Evolutionary conservation across 1,284 basidiomycete genomes (phyloP).

Genomic region (Inonotus hispidus): DNA sequence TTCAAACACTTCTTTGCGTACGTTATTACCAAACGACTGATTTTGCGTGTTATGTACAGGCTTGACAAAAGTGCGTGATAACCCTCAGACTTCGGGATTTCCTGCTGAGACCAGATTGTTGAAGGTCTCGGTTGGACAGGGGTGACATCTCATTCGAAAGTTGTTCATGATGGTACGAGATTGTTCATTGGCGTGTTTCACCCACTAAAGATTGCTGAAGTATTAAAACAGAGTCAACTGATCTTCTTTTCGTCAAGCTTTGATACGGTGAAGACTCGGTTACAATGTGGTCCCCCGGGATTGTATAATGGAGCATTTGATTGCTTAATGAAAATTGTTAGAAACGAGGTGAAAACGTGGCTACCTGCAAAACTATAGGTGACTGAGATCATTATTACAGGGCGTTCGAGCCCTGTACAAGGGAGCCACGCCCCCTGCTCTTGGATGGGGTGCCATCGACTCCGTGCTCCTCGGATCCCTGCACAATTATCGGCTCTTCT

Average conservation of each 20-base stretch:
- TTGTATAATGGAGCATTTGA: slow-evolving; percentile 65
- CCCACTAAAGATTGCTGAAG: not conserved
- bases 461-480: slow-evolving; percentile 71
- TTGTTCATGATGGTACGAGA: not conserved
- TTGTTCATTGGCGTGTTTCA: not conserved
- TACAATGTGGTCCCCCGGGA: slow-evolving; percentile 70
- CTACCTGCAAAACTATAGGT: not conserved
- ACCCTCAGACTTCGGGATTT: slow-evolving; percentile 15
- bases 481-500: slow-evolving; percentile 65
- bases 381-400: slow-evolving; percentile 27
- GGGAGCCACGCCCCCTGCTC: slow-evolving; percentile 67
- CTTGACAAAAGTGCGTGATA: slow-evolving; percentile 47
- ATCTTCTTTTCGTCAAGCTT: slow-evolving; percentile 36
- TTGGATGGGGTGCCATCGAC: slow-evolving; percentile 76
- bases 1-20: not conserved
- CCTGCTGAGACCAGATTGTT: not conserved
- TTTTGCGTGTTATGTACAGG: slow-evolving; percentile 31
- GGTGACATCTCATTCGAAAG: slow-evolving; percentile 34
- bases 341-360: slow-evolving; percentile 49
- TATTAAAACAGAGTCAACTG: not conserved
- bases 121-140: slow-evolving; percentile 66
- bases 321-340: slow-evolving; percentile 55
- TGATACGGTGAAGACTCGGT: slow-evolving; percentile 71
- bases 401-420: slow-evolving; percentile 58
- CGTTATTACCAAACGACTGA: not conserved